Evolutionary conservation across 2,329 filamentous ascomycete species (phyloP).

Genomic region (Sporothrix pallida): DNA sequence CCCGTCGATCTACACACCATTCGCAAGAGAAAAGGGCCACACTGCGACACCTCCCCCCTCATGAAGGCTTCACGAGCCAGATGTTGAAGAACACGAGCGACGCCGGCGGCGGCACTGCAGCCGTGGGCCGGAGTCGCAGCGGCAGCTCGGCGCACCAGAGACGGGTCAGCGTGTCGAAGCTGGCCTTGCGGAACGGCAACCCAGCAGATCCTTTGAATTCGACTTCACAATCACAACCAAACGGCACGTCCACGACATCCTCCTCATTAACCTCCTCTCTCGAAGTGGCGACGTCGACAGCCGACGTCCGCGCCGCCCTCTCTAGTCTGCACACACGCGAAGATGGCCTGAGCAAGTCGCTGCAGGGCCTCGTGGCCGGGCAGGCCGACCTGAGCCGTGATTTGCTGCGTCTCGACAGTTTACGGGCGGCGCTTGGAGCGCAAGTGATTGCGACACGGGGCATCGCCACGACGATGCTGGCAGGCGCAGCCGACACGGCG

Average conservation of each 20-base stretch:
- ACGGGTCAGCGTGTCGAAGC: conserved; percentile 22
- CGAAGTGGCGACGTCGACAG: conserved; percentile 73
- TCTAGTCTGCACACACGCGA: conserved; percentile 77
- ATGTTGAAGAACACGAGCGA: conserved; percentile 27
- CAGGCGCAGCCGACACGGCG: conserved; percentile 82
- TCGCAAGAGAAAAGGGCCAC: background rate
- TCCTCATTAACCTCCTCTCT: conserved; percentile 47
- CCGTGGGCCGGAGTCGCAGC: conserved; percentile 25
- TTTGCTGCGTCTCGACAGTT: conserved; percentile 82
- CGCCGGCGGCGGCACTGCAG: conserved; percentile 17
- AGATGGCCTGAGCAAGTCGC: conserved; percentile 71
- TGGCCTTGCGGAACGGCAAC: conserved; percentile 3
- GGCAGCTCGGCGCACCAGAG: conserved; percentile 22
- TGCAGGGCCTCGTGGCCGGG: conserved; percentile 78
- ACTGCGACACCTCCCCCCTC: background rate
- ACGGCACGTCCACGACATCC: background rate
- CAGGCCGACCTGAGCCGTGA: conserved; percentile 88
- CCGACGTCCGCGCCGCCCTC: conserved; percentile 80
- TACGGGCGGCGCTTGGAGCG: conserved; percentile 84
- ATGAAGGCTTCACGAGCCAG: conserved; percentile 20
- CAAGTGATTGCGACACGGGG: conserved; percentile 83
- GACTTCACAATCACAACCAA: background rate
- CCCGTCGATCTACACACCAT: background rate
- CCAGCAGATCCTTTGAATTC: background rate
- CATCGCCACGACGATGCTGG: conserved; percentile 90